Percentiles rank a stretch among this genome's conserved stretches.
Evolutionary conservation across 495 filamentous ascomycete species (phyloP).

Genomic region (Hypoxylon fuscum): DNA sequence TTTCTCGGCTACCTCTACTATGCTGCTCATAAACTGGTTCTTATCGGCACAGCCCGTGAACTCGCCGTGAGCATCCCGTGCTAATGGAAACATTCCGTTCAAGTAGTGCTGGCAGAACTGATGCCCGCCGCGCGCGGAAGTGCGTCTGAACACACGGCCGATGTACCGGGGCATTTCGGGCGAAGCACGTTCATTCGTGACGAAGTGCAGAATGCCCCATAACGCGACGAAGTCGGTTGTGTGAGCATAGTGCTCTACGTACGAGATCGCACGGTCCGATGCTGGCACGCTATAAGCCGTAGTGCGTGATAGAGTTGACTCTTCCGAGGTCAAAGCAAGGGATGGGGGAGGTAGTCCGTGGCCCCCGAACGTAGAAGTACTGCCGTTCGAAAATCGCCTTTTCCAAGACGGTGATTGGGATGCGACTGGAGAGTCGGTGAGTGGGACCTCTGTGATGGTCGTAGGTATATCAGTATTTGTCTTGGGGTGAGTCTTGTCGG

Average conservation of each 20-base stretch:
- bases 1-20: constrained; percentile 53
- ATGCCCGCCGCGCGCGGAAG: constrained; percentile 69
- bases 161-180: constrained; percentile 68
- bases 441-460: constrained; percentile 27
- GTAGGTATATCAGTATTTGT: constrained; percentile 16
- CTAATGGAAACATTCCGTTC: constrained; percentile 77
- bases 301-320: constrained; percentile 8
- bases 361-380: constrained; percentile 14
- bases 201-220: constrained; percentile 79
- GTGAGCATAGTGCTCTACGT: constrained; percentile 90
- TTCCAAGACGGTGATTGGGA: constrained; percentile 21
- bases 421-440: constrained; percentile 38
- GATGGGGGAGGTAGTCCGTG: constrained; percentile 13
- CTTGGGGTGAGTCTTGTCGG: constrained; percentile 34
- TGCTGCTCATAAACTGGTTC: constrained; percentile 67
- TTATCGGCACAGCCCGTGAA: constrained; percentile 48
- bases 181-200: constrained; percentile 49
- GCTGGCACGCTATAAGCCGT: constrained; percentile 24
- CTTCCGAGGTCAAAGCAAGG: constrained; percentile 16
- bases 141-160: constrained; percentile 76
- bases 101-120: constrained; percentile 84
- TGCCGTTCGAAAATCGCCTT: constrained; percentile 26
- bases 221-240: constrained; percentile 76
- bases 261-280: constrained; percentile 62
- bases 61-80: constrained; percentile 40